Evolutionary conservation across 2,329 filamentous ascomycete genomes (phyloP), one percentile per base, ranked within the genome.

Genomic region (Diaporthe helianthi): DNA sequence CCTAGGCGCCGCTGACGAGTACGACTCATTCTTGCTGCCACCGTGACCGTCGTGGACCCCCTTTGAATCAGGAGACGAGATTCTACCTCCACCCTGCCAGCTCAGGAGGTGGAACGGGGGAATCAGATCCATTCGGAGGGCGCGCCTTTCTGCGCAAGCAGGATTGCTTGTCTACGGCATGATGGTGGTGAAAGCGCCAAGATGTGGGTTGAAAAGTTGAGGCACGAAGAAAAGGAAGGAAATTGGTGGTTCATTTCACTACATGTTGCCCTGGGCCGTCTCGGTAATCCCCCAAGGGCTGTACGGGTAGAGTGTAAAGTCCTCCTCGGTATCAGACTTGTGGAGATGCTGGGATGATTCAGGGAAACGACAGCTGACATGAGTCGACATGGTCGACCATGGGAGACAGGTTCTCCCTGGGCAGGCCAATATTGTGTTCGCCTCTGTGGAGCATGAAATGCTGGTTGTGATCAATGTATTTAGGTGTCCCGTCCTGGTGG

Each of bases 401-500:
- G 61, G 24, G 61, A 55, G 29, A 68, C 68, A 9, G 66, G 66
- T 58, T 58, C n/a, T 69, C 22, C 36, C 33, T 44, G 24, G 31
- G 9, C 31, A 38, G 38, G 24, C 44, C 46, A 24, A 24, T 29
- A 9, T 58, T 67, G 60, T 67, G 60, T 44, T 47, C 63, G 67
- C 63, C 41, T 63, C 61, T 33, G 63, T 63, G 53, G 33, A 65
- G 72, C 72, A 73, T 73, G 72, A 71, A 71, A 69, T 72, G 72
- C 72, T 70, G 72, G 72, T 47, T 67, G 33, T 60, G 51, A 31
- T n/a, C n/a, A n/a, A n/a, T 69, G 67, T 33, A 63, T 46, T 69
- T 38, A 49, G 60, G 15, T 33, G 26, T 12, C 41, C 69, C 72
- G 76, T 77, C 77, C 77, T 7, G 69, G 55, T 17, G 55, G 71